Evolutionary conservation across 2,329 filamentous ascomycete species (phyloP), one percentile per base, ranked within the genome.

Genomic region (Dothideomycetes sp.): DNA sequence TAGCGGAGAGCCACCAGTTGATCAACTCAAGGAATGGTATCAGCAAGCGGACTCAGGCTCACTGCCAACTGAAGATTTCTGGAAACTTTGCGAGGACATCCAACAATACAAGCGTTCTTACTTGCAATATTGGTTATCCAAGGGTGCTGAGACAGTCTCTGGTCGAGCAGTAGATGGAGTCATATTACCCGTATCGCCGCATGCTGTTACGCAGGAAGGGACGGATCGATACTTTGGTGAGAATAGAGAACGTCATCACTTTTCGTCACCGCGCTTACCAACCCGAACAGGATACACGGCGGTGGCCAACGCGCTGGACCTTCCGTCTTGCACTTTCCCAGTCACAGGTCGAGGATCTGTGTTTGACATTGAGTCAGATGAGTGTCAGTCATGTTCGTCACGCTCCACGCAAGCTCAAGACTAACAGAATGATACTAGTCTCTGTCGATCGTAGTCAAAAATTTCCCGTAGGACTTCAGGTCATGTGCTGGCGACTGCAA

Each of bases 381-480:
- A 47, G 15, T 34, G 40, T 32, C 40, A 36, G 22, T 41, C 34
- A 16, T 47, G 46, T 48, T 31, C 40, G 45, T 43, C 3, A 4
- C 19, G 9, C 27, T 33, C 10, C 16, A 16, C 16, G 12, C 17
- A 3, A 31, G 27, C 15, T 19, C 16, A 19, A 34, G 17, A 38
- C 34, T 38, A n/a, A 43, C 33, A 33, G 12, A 15, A n/a, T 42
- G 37, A 33, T 38, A 19, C 32, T 16, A 51, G 44, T 42, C 38
- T 17, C 31, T 42, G 11, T 38, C 27, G 15, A 42, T 15, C 43
- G 46, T 29, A 31, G 34, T 10, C 41, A 49, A 11, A 42, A 40
- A 17, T 44, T 52, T 40, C 50, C 51, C 10, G 49, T 54, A 8
- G 48, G 49, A 4, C 19, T 54, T 31, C 51, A 54, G 41, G 35